Base-by-base conservation (phyloP, 2,329 filamentous ascomycete genomes). In the Tolypocladium ovalisporum region DNA sequence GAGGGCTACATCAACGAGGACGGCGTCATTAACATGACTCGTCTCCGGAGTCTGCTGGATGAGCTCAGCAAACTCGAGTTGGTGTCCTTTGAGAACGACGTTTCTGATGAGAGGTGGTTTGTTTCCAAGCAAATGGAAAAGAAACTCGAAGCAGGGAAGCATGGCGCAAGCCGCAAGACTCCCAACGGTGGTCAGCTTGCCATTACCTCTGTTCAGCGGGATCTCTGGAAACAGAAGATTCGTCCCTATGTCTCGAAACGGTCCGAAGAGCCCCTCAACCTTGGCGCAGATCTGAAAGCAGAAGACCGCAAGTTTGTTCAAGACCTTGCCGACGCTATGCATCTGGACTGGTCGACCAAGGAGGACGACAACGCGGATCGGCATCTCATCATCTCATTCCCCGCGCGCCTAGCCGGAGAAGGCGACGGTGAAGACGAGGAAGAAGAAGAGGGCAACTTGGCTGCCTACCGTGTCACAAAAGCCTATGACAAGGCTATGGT, bases 1-100 rank as follows among this genome's bases (percentile, higher is more conserved):
- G 89, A 90, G 57, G 94, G 94, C 6, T 99, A 97, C 71, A 93
- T 99, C 73, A 99, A 99, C 72, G 91, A 99, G 70, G 85, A 88
- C 57, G 95, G 94, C 66, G 86, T 89, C 52, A 96, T 99, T 72
- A 95, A 97, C 68, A 77, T 99, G 68, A 75, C 87, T 61, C 84
- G 94, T 57, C 76, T 99, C 59, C 83, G 84, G 55, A 75, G 88
- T 54, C 81, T 99, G 52, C 77, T 99, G 51, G 84, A 91, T 36
- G 90, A 95, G 69, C 78, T 99, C 57, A 88, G 88, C 56, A 88
- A 93, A 68, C 89, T 96, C 58, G 94, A 99, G 71, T 87, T 88
- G 68, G 83, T 88, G n/a, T 89, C 94, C 67, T 99, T 99, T 65
- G 93, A 99, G 72, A 81, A 86, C 44, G 95, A 97, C 66, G 86